Percentiles rank a stretch among this genome's conserved stretches.
These are phyloP conservation scores for Elongisporangium undulatum DNA, from an alignment of 352 stramenopile genomes.

Conservation along the genomic window DNA sequence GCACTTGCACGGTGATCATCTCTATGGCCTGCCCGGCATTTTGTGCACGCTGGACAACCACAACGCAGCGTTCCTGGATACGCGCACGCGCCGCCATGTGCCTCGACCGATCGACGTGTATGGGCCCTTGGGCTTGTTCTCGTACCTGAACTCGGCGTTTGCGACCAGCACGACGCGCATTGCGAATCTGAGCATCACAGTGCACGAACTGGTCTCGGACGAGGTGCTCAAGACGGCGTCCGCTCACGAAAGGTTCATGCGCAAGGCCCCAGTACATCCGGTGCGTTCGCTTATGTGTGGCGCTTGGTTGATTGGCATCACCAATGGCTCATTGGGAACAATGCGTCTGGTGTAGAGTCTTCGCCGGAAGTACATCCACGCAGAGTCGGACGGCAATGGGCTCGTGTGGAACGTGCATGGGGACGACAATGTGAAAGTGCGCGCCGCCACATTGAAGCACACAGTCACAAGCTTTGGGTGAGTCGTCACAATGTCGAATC, in stretches of 20 bases:
- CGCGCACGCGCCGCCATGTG: conserved; percentile 37
- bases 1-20: conserved; percentile 83
- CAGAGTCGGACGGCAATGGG: conserved; percentile 47
- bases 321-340: not conserved
- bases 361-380: conserved; percentile 45
- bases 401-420: conserved; percentile 72
- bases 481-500: conserved; percentile 1
- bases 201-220: conserved; percentile 67
- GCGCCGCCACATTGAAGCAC: conserved; percentile 67
- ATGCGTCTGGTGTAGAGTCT: conserved; percentile 29
- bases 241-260: conserved; percentile 58
- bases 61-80: conserved; percentile 54
- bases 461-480: conserved; percentile 80
- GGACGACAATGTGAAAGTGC: conserved; percentile 57
- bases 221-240: conserved; percentile 44
- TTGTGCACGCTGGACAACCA: conserved; percentile 84
- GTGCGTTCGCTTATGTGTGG: conserved; percentile 19
- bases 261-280: conserved; percentile 46
- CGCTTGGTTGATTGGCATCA: conserved; percentile 2
- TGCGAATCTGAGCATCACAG: conserved; percentile 59
- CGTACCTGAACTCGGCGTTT: conserved; percentile 74
- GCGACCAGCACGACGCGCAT: conserved; percentile 62
- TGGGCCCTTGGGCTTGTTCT: conserved; percentile 67
- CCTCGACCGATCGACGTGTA: conserved; percentile 68
- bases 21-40: conserved; percentile 79